Base-by-base conservation (phyloP, 768 basidiomycete genomes). In the Suillus decipiens region DNA sequence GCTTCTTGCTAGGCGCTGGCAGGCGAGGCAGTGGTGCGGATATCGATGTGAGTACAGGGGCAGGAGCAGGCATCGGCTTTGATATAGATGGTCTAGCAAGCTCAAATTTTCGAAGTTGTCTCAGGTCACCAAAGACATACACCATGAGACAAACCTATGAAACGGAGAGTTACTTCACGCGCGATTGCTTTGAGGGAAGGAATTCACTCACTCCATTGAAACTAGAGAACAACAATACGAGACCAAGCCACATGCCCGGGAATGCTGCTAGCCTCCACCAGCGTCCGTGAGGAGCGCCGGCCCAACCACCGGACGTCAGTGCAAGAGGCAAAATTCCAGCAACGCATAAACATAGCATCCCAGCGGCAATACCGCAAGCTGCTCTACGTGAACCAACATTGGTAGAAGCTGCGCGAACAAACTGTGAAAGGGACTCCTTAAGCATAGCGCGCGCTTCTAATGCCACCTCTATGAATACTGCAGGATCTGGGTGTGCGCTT, bases 41-140 rank as follows among this genome's bases (percentile, higher is more conserved):
- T 12, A 71, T 60, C 7, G 67, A 53, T 24, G 63, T 58, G 11
- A 43, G 39, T n/a, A 9, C 19, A 33, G 57, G 34, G 36, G 33
- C 33, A 4, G 70, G 34, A 24, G n/a, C 33, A 3, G 70, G 65
- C 2, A 76, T 71, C 1, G 77, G 78, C 59, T 80, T 80, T 0
- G 88, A 87, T 66, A 89, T 87, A 15, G 84, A 75, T 11, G 90
- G 90, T 24, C 89, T 81, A 4, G 84, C 73, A n/a, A 93, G 85
- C 71, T 92, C 91, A 69, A 92, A 92, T 66, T 85, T 88, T 67
- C 88, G 86, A 22, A 93, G 80, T 69, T 93, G 91, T 9, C 91
- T 80, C 22, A 92, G 78, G 73, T 93, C 91, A 9, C 91, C 91
- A 68, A 92, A 91, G 36, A 92, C 70, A 70, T 92, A 93, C 6